A percentile compares a stretch with the other conserved stretches of the same genome.
phyloP scores from a whole-genome alignment of 2,329 filamentous ascomycete species.

The Hymenoscyphus repandus region DNA sequence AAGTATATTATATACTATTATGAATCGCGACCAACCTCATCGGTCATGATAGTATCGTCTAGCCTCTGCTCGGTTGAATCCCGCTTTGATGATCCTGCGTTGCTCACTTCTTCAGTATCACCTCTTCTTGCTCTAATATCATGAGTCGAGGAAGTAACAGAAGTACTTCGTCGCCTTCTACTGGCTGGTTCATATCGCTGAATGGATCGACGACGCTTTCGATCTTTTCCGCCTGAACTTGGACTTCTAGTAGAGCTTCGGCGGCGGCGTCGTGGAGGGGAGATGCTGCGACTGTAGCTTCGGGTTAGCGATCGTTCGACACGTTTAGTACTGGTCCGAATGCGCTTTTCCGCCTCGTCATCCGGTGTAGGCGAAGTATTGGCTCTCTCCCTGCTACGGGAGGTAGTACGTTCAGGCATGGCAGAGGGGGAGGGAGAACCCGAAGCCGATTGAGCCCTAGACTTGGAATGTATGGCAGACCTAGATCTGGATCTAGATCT shows the following conservation, averaged over 20 bases:
- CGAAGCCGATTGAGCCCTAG: conserved; percentile 24
- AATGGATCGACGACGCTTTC: conserved; percentile 31
- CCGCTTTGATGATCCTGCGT: conserved; percentile 26
- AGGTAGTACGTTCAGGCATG: conserved; percentile 14
- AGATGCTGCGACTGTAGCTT: conserved; percentile 31
- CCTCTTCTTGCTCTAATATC: conserved; percentile 46
- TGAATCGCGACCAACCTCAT: conserved; percentile 39
- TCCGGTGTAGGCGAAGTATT: conserved; percentile 21
- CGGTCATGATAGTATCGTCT: conserved; percentile 26
- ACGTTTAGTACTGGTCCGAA: conserved; percentile 28
- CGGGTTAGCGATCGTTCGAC: conserved; percentile 32
- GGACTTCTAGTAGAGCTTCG: conserved; percentile 24
- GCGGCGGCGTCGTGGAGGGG: conserved; percentile 28
- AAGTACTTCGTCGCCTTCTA: conserved; percentile 45
- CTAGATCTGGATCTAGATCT: conserved; percentile 26
- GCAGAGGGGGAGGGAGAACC: conserved; percentile 18
- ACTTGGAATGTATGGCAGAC: conserved; percentile 29
- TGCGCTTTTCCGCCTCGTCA: conserved; percentile 15
- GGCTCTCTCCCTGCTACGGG: conserved; percentile 17
- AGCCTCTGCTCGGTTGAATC: conserved; percentile 19
- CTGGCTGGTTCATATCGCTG: conserved; percentile 32
- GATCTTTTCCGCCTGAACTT: conserved; percentile 25
- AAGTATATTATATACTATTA: conserved; percentile 22
- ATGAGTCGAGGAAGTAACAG: conserved; percentile 43
- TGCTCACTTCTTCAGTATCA: conserved; percentile 50